phyloP scores from a whole-genome alignment of 2,329 filamentous ascomycete species.

The Ciborinia camelliae region DNA sequence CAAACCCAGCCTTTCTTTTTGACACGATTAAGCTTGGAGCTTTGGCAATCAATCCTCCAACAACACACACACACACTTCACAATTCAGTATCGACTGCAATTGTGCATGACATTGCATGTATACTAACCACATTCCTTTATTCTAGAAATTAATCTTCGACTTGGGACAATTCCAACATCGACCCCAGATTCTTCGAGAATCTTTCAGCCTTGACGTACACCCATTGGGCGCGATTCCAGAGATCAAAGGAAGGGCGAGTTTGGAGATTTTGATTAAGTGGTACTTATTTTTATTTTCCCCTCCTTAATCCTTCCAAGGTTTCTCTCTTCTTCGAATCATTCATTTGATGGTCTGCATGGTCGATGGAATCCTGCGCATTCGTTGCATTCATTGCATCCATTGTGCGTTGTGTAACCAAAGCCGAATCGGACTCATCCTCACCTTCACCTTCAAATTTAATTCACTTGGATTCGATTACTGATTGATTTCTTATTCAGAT shows the following conservation, averaged over 20 bases:
- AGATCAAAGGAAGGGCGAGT: slow-evolving; percentile 18
- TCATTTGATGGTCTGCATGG: not conserved
- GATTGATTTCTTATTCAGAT: slow-evolving; percentile 15
- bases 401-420: slow-evolving; percentile 10
- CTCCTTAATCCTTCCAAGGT: not conserved
- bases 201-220: slow-evolving; percentile 21
- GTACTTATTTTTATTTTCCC: slow-evolving; percentile 18
- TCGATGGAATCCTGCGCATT: slow-evolving; percentile 10
- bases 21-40: slow-evolving; percentile 29
- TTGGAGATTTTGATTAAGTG: slow-evolving; percentile 24
- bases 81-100: slow-evolving; percentile 11
- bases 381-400: too few relatives aligned
- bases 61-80: slow-evolving; percentile 2
- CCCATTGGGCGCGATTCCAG: slow-evolving; percentile 27
- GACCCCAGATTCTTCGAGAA: slow-evolving; percentile 28
- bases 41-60: slow-evolving; percentile 20
- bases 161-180: slow-evolving; percentile 25
- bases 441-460: not conserved
- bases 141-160: slow-evolving; percentile 26
- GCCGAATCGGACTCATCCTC: not conserved
- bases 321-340: not conserved
- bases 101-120: slow-evolving; percentile 22
- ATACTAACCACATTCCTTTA: slow-evolving; percentile 27
- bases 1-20: slow-evolving; percentile 30
- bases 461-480: not conserved